Evolutionary conservation across 352 stramenopile genomes (phyloP).

Genomic region (Nothophytophthora sp.): DNA sequence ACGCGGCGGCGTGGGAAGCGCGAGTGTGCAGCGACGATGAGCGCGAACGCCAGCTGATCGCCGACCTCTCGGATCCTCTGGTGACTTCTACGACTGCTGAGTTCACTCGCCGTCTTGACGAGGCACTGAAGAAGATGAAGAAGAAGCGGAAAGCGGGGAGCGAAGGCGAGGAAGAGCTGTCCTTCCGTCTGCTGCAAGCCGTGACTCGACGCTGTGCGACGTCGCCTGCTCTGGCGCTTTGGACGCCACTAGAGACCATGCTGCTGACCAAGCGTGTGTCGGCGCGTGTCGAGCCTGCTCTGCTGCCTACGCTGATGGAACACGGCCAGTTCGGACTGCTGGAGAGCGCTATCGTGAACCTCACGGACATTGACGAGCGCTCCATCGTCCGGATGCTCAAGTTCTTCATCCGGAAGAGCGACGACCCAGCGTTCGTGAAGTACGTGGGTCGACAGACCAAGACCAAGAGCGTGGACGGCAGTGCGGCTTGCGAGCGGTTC

Average conservation of each 20-base stretch:
- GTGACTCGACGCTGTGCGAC: conserved; percentile 62
- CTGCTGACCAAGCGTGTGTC: conserved; percentile 64
- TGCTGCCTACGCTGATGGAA: conserved; percentile 68
- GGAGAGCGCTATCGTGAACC: conserved; percentile 56
- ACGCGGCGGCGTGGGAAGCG: conserved; percentile 48
- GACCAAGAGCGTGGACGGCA: conserved; percentile 13
- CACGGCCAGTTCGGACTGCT: conserved; percentile 69
- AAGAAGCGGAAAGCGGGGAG: conserved; percentile 20
- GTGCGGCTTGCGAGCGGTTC: conserved; percentile 48
- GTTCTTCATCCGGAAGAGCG: conserved; percentile 74
- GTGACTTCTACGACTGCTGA: conserved; percentile 37
- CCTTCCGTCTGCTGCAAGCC: conserved; percentile 61
- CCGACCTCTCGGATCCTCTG: conserved; percentile 42
- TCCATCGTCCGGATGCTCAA: conserved; percentile 69
- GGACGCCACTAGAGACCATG: conserved; percentile 50
- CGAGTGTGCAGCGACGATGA: conserved; percentile 48
- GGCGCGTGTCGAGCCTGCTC: conserved; percentile 52
- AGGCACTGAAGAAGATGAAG: conserved; percentile 37
- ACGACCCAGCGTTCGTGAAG: conserved; percentile 30
- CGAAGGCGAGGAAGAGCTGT: conserved; percentile 25
- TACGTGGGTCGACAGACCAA: conserved; percentile 34
- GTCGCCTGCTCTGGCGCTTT: conserved; percentile 53
- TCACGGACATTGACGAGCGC: conserved; percentile 81
- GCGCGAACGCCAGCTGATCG: conserved; percentile 55
- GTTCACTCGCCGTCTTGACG: conserved; percentile 55